phyloP scores from a whole-genome alignment of 1,284 basidiomycete genomes.

The Austroboletus novae-zelandiae region DNA sequence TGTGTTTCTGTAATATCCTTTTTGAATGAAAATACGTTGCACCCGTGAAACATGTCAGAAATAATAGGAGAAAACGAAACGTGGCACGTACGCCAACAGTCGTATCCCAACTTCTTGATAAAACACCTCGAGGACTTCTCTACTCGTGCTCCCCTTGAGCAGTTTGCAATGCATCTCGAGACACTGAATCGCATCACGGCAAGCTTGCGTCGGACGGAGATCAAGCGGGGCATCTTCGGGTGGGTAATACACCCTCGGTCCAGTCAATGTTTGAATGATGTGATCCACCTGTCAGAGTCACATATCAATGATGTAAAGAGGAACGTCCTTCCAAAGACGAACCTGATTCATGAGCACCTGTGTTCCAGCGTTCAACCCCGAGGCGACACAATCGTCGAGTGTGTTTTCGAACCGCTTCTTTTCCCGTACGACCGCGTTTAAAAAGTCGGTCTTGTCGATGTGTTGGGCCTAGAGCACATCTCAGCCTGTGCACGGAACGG shows the following conservation, averaged over 20 bases:
- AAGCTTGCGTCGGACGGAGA: conserved; percentile 83
- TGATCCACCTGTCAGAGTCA: conserved; percentile 76
- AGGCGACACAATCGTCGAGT: conserved; percentile 91
- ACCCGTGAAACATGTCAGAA: too few relatives aligned
- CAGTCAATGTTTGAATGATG: conserved; percentile 81
- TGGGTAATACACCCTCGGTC: conserved; percentile 88
- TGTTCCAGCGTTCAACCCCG: conserved; percentile 91
- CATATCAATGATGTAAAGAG: too few relatives aligned
- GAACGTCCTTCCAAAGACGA: not conserved
- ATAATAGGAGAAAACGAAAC: too few relatives aligned
- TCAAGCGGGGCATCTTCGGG: conserved; percentile 74
- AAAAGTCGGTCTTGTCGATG: conserved; percentile 90
- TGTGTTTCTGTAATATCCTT: conserved; percentile 93
- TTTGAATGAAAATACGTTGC: too few relatives aligned
- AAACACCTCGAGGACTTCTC: conserved; percentile 96
- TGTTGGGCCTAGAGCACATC: conserved; percentile 59
- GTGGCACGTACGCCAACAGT: conserved; percentile 69
- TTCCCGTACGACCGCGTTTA: conserved; percentile 91
- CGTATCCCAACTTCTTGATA: conserved; percentile 96
- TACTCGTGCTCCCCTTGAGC: conserved; percentile 89
- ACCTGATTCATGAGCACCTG: conserved; percentile 96
- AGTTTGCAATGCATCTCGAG: conserved; percentile 88
- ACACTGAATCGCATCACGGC: conserved; percentile 82
- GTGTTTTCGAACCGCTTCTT: conserved; percentile 94
- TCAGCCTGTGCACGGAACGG: not conserved